Percentiles rank a stretch among this genome's conserved stretches.
phyloP scores from a whole-genome alignment of 1,139 yeast species.

The Candida sanyaensis region DNA sequence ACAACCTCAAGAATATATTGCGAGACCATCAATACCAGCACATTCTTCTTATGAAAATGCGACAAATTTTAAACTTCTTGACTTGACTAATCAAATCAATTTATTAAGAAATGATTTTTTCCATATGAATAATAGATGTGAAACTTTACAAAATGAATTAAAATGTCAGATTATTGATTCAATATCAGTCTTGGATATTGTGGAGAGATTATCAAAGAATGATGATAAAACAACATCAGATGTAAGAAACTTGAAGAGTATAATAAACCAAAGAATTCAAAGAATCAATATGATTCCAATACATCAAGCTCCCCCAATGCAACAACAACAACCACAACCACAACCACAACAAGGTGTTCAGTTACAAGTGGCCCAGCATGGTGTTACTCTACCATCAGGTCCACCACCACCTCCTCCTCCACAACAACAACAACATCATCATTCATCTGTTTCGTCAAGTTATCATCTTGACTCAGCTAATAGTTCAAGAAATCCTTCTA shows the following conservation, averaged over 20 bases:
- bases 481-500: slow-evolving; percentile 19
- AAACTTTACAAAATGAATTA: slow-evolving; percentile 46
- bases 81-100: slow-evolving; percentile 38
- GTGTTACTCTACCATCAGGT: slow-evolving; percentile 12
- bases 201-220: slow-evolving; percentile 27
- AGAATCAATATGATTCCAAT: slow-evolving; percentile 5
- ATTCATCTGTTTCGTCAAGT: slow-evolving; percentile 4
- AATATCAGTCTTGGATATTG: slow-evolving; percentile 48
- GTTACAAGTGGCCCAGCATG: neutral
- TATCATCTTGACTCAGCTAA: slow-evolving; percentile 9
- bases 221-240: slow-evolving; percentile 5
- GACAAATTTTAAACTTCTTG: slow-evolving; percentile 37
- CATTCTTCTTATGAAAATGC: slow-evolving; percentile 24
- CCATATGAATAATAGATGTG: slow-evolving; percentile 45
- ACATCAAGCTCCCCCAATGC: slow-evolving; percentile 5
- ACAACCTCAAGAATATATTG: slow-evolving; percentile 13
- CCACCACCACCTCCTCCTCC: slow-evolving; percentile 16
- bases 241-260: slow-evolving; percentile 6
- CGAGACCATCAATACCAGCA: slow-evolving; percentile 7
- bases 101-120: slow-evolving; percentile 33
- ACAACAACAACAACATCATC: slow-evolving; percentile 10
- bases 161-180: slow-evolving; percentile 51
- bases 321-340: slow-evolving; percentile 6
- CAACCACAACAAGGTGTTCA: slow-evolving; percentile 4
- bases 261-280: slow-evolving; percentile 6